Evolutionary conservation across 129 eudicot genomes (phyloP), one percentile per base, ranked within the genome.

Genomic region (Artemisia annua): DNA sequence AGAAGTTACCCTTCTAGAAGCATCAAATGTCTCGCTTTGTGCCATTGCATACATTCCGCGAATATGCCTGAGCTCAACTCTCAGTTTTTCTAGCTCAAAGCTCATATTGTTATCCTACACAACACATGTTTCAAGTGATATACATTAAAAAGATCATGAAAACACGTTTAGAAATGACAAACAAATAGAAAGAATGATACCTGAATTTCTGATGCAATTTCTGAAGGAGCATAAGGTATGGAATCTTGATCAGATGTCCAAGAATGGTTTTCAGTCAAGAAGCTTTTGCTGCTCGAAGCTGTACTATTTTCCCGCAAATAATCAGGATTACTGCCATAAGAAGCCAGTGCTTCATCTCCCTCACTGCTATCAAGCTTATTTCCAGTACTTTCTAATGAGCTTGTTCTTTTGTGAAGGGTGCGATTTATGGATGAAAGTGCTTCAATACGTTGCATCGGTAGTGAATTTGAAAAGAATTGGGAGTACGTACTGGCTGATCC

Each of bases 1-100:
- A 44, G 39, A 60, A 67, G 18, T 1, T 87, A 93, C 98, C 98
- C 79, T 86, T 71, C 88, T 77, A 71, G 97, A 85, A 72, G 98
- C 96, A 77, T 89, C 92, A 59, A 82, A 43, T 19, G 96, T 78
- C 75, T 93, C 95, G 24, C 77, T 83, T 70, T 89, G 97, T 35
- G 98, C 96, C 35, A 87, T 54, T 61, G 95, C 89, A 69, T 87
- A 87, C 98, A 92, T 89, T 63, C 87, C 95, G 44, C 88, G 89
- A 53, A 82, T 63, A 80, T 92, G 96, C 66, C 87, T 80, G 53
- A 92, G 91, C 63, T 92, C 98, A 60, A 79, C 78, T 84, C 91
- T 85, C 76, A 92, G 65, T 63, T 89, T 89, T 77, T 89, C 98
- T 15, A 92, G 82, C 92, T 92, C 98, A 76, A 82, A 84, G 64